phyloP scores from a whole-genome alignment of 108 stramenopile genomes.

The Cyclostephanos tholiformis region DNA sequence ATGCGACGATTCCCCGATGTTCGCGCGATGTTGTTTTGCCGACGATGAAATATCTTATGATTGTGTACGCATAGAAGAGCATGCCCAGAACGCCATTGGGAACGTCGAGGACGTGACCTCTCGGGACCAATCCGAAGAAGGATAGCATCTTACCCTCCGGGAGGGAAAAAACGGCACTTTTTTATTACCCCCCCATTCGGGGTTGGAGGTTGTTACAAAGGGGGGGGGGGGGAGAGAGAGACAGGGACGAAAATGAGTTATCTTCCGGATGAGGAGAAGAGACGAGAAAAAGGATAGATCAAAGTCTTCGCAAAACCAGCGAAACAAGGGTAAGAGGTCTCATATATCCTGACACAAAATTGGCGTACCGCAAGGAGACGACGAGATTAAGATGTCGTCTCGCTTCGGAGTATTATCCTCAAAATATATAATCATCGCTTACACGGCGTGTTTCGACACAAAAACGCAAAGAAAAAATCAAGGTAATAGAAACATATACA shows the following conservation, averaged over 20 bases:
- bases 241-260: not conserved
- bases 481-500: not conserved
- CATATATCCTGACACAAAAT: no score
- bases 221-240: not conserved
- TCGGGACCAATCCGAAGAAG: conserved; percentile 75
- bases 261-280: no score
- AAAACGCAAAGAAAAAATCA: not conserved
- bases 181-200: not conserved
- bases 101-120: conserved; percentile 62
- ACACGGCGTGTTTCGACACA: no score
- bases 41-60: conserved; percentile 16
- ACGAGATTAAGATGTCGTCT: no score
- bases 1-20: not conserved
- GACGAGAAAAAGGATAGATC: no score
- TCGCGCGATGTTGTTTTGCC: not conserved
- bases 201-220: not conserved
- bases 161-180: conserved; percentile 65
- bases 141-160: conserved; percentile 79
- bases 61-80: conserved; percentile 61
- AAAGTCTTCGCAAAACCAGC: no score
- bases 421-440: conserved; percentile 11
- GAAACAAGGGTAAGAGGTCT: no score
- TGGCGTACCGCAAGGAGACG: conserved; percentile 15
- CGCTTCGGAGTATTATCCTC: conserved; percentile 6
- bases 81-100: conserved; percentile 76